A percentile compares a stretch with the other conserved stretches of the same genome.
Conservation (phyloP, 2,329 filamentous ascomycete genomes). For the Penicillium olsonii region DNA sequence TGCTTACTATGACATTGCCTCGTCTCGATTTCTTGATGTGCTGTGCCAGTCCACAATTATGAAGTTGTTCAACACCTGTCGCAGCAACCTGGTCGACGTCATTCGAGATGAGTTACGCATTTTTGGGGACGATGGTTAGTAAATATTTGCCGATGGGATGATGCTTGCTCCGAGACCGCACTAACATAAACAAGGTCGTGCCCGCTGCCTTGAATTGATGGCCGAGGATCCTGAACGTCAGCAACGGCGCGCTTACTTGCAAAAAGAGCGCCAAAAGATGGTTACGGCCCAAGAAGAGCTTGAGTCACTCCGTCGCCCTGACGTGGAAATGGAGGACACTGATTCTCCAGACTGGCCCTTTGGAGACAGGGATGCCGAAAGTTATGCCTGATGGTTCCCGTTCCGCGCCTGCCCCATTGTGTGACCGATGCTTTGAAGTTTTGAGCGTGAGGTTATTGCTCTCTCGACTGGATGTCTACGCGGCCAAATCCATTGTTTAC, state of each 20-base stretch:
- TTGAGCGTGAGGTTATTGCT: no score
- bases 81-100: constrained; percentile 30
- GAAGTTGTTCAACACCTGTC: constrained; percentile 39
- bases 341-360: not conserved
- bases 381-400: no score
- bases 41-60: constrained; percentile 40
- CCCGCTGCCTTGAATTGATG: constrained; percentile 40
- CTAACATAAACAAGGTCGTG: constrained; percentile 25
- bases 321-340: not conserved
- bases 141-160: no score
- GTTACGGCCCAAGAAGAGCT: constrained; percentile 38
- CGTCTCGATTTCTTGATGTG: constrained; percentile 40
- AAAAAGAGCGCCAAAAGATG: constrained; percentile 37
- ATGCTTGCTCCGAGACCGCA: not conserved
- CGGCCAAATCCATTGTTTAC: no score
- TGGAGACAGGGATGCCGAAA: not conserved
- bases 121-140: constrained; percentile 33
- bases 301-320: constrained; percentile 8
- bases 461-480: no score
- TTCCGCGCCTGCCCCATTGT: no score
- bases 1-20: constrained; percentile 44
- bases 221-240: constrained; percentile 40
- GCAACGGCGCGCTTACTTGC: constrained; percentile 30
- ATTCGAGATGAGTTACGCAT: constrained; percentile 36
- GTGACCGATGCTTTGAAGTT: no score